Evolutionary conservation across 2,329 filamentous ascomycete species (phyloP), one percentile per base, ranked within the genome.

Genomic region (Colletotrichum australisinense): DNA sequence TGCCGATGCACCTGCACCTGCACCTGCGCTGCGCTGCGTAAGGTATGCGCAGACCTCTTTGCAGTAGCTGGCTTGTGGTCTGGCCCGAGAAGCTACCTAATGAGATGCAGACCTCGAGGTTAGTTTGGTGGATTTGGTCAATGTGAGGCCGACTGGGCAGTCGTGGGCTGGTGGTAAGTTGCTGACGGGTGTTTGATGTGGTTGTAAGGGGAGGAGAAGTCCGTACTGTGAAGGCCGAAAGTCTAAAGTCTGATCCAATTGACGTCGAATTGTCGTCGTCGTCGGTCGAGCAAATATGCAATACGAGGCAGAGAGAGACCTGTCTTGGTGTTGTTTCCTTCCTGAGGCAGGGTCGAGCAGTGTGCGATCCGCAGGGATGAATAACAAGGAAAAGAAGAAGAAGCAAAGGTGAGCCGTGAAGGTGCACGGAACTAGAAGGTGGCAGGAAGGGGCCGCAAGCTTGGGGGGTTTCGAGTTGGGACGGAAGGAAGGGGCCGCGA

Each of bases 281-380:
- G 46, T 24, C 38, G 46, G 46, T 26, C n/a, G 12, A 35, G 28
- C 49, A n/a, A 63, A 53, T 49, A 38, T 52, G 59, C 38, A 30
- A 30, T 46, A 63, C 59, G 59, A 63, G 26, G 53, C 53, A 56
- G 16, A 16, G 26, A 26, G 24, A 56, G 57, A 60, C 32, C 16
- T 60, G 32, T 60, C 57, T 60, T 60, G 57, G 26, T 32, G 38
- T 53, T 63, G 46, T 63, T 63, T 63, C 22, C 46, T 63, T 53
- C 22, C 28, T 63, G 46, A 26, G 62, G 62, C 19, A 35, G 32
- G 5, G 42, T 49, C 16, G 26, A 56, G 53, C 53, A 14, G n/a
- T 22, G 16, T 26, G 11, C 53, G 53, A 56, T 56, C 19, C 63
- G 63, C 63, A 65, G 63, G 62, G 62, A 49, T 63, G 22, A 19